phyloP scores from a whole-genome alignment of 108 stramenopile species.

The Cyclotella kingstonii region DNA sequence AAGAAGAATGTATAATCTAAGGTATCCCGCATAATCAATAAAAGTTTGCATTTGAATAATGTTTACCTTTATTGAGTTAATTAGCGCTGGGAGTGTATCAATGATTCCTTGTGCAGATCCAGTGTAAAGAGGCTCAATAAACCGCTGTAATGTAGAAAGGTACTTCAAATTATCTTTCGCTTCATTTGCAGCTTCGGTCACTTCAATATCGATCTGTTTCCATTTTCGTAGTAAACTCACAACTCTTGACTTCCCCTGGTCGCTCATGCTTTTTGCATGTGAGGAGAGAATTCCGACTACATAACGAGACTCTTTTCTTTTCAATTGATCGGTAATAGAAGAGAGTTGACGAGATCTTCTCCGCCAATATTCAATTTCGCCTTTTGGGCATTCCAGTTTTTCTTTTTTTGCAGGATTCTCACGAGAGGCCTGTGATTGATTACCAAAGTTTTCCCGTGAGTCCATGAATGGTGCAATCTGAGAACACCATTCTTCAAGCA shows the following conservation, averaged over 20 bases:
- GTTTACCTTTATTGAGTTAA: constrained; percentile 79
- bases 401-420: background rate
- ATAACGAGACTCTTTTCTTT: constrained; percentile 73
- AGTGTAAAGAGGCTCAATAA: constrained; percentile 87
- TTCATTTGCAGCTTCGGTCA: constrained; percentile 91
- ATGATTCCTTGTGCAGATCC: constrained; percentile 80
- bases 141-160: constrained; percentile 82
- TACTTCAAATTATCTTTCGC: constrained; percentile 94
- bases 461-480: constrained; percentile 79
- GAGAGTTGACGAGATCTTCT: constrained; percentile 82
- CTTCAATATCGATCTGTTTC: constrained; percentile 85
- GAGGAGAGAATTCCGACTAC: constrained; percentile 68
- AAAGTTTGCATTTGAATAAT: background rate
- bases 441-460: constrained; percentile 25
- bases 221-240: constrained; percentile 65
- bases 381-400: constrained; percentile 72
- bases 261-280: constrained; percentile 58
- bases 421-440: background rate
- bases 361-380: constrained; percentile 86
- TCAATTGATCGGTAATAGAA: constrained; percentile 84
- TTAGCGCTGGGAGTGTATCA: constrained; percentile 86
- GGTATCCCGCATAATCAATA: too few species aligned
- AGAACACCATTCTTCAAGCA: constrained; percentile 87
- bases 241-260: constrained; percentile 56
- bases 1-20: constrained; percentile 3